phyloP scores from a whole-genome alignment of 2,329 filamentous ascomycete genomes.

The Aspergillus persii region DNA sequence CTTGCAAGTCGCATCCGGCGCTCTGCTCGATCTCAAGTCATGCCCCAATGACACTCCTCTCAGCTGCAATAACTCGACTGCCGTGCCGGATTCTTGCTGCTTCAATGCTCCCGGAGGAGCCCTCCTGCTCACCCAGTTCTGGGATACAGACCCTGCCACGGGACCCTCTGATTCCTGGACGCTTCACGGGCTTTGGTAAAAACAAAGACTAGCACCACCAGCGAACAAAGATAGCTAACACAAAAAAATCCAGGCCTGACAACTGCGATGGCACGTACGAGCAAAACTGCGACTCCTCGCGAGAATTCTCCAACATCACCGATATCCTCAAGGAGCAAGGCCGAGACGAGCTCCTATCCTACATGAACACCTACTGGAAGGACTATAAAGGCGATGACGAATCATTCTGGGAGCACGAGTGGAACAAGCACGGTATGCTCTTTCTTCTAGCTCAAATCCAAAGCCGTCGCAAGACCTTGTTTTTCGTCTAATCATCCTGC shows the following conservation, averaged over 20 bases:
- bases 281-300: conserved; percentile 53
- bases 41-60: conserved; percentile 42
- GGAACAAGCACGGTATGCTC: conserved; percentile 61
- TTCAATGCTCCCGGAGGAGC: conserved; percentile 59
- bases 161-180: conserved; percentile 59
- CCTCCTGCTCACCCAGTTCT: conserved; percentile 59
- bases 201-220: background rate
- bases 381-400: conserved; percentile 55
- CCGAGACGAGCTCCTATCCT: conserved; percentile 50
- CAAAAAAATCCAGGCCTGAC: conserved; percentile 39
- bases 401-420: conserved; percentile 68
- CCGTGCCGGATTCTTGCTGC: conserved; percentile 53
- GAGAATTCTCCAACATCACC: conserved; percentile 58
- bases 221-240: background rate
- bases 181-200: conserved; percentile 56
- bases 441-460: no score
- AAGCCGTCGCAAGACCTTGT: background rate
- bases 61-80: conserved; percentile 56
- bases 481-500: background rate
- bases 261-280: conserved; percentile 60
- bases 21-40: conserved; percentile 23
- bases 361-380: conserved; percentile 63
- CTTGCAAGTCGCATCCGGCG: conserved; percentile 18
- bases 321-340: conserved; percentile 53
- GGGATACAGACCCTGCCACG: conserved; percentile 55